These are phyloP conservation scores for Saturnispora ahearnii DNA, from an alignment of 805 yeast species.

Conservation along the genomic window DNA sequence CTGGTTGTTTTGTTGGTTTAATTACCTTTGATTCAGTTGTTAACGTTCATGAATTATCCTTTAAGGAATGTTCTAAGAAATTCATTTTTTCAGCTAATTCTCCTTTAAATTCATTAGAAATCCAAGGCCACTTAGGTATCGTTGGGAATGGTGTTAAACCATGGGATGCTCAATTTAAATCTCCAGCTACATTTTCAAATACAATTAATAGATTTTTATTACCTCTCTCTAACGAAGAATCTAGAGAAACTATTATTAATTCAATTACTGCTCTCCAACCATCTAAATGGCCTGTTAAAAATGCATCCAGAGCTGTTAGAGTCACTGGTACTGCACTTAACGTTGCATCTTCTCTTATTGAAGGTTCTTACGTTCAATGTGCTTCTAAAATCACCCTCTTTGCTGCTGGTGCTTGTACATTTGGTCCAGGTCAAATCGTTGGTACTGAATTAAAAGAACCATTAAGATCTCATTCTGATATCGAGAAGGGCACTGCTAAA, in stretches of 20 bases:
- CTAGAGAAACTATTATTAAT: conserved; percentile 76
- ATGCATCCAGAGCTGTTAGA: conserved; percentile 78
- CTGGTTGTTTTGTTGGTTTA: conserved; percentile 80
- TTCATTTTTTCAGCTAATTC: conserved; percentile 84
- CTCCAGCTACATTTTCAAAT: conserved; percentile 6
- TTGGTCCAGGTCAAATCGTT: conserved; percentile 90
- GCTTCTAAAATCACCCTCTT: conserved; percentile 88
- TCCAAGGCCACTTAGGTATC: conserved; percentile 31
- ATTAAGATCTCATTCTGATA: conserved; percentile 93
- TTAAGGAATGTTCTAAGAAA: conserved; percentile 58
- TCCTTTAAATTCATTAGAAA: conserved; percentile 46
- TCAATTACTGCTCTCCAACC: conserved; percentile 64
- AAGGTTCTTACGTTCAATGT: conserved; percentile 71
- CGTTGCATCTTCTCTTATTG: conserved; percentile 74
- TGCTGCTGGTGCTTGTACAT: conserved; percentile 92
- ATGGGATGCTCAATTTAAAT: conserved; percentile 35
- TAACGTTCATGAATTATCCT: conserved; percentile 71
- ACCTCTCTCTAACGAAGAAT: conserved; percentile 31
- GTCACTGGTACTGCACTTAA: conserved; percentile 89
- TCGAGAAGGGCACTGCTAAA: conserved; percentile 82
- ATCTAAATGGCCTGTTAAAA: conserved; percentile 70
- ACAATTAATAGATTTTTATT: conserved; percentile 33
- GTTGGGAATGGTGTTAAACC: conserved; percentile 28
- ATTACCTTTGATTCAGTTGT: conserved; percentile 87
- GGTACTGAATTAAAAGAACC: conserved; percentile 90